Percentiles rank a stretch among this genome's conserved stretches.
Evolutionary conservation across 2,329 filamentous ascomycete genomes (phyloP).

Genomic region (Didymella sp.): DNA sequence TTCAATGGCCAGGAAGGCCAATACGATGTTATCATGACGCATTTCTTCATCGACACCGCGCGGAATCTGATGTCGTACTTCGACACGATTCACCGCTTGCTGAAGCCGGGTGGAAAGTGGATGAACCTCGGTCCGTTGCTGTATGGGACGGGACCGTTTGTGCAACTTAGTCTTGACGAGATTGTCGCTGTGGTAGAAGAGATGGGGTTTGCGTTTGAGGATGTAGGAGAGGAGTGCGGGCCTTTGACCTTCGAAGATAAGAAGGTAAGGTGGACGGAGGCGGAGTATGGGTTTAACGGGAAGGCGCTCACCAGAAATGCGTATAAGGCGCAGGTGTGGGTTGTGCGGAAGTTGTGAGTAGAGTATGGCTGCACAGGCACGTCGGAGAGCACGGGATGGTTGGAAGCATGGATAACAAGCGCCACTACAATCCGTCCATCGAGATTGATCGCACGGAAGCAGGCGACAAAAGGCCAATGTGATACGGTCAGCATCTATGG

Average conservation of each 20-base stretch:
- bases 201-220: conserved; percentile 61
- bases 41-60: conserved; percentile 69
- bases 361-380: no score
- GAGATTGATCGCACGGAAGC: no score
- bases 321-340: conserved; percentile 64
- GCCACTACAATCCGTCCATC: no score
- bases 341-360: conserved; percentile 49
- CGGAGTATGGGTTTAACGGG: conserved; percentile 62
- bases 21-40: conserved; percentile 62
- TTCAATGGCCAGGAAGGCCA: conserved; percentile 32
- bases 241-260: conserved; percentile 52
- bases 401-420: no score
- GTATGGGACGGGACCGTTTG: conserved; percentile 62
- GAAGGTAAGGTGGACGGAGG: conserved; percentile 56
- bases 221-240: conserved; percentile 53
- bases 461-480: no score
- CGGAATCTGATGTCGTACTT: conserved; percentile 63
- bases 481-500: no score
- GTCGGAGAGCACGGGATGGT: no score
- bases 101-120: conserved; percentile 61
- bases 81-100: conserved; percentile 59
- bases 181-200: conserved; percentile 57
- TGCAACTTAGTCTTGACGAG: conserved; percentile 64
- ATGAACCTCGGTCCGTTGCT: conserved; percentile 64
- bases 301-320: conserved; percentile 60